phyloP scores from a whole-genome alignment of 2,329 filamentous ascomycete species.

The Septoria linicola region DNA sequence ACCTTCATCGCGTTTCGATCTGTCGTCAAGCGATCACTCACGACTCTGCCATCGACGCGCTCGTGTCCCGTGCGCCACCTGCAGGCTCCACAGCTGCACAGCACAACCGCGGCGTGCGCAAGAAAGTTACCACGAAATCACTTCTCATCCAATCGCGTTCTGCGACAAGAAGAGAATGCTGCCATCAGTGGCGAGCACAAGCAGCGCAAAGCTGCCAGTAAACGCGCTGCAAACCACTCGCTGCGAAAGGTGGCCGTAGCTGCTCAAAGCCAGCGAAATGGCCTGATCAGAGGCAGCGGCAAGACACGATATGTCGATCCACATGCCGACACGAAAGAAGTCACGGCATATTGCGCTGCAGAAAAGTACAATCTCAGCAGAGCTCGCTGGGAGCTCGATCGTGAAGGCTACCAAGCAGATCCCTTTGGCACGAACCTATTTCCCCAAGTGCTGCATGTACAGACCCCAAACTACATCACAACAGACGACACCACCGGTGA shows the following conservation, averaged over 20 bases:
- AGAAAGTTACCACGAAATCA: constrained; percentile 30
- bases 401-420: constrained; percentile 62
- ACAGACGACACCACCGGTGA: constrained; percentile 49
- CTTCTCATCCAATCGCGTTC: constrained; percentile 27
- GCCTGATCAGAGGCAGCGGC: constrained; percentile 51
- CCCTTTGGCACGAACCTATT: constrained; percentile 61
- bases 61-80: constrained; percentile 22
- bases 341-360: constrained; percentile 67
- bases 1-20: constrained; percentile 35
- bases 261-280: constrained; percentile 63
- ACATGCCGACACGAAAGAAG: constrained; percentile 48
- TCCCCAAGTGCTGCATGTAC: constrained; percentile 64
- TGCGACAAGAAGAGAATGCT: constrained; percentile 24
- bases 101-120: constrained; percentile 27
- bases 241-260: constrained; percentile 82
- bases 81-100: constrained; percentile 20
- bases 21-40: constrained; percentile 29
- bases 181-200: constrained; percentile 11
- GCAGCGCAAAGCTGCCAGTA: constrained; percentile 53
- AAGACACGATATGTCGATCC: constrained; percentile 48
- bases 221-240: constrained; percentile 63
- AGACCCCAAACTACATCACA: constrained; percentile 42
- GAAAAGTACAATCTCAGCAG: constrained; percentile 63
- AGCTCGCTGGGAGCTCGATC: constrained; percentile 57
- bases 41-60: constrained; percentile 24